Base-by-base conservation (phyloP, 345 rosid species). In the Cardamine occulta region DNA sequence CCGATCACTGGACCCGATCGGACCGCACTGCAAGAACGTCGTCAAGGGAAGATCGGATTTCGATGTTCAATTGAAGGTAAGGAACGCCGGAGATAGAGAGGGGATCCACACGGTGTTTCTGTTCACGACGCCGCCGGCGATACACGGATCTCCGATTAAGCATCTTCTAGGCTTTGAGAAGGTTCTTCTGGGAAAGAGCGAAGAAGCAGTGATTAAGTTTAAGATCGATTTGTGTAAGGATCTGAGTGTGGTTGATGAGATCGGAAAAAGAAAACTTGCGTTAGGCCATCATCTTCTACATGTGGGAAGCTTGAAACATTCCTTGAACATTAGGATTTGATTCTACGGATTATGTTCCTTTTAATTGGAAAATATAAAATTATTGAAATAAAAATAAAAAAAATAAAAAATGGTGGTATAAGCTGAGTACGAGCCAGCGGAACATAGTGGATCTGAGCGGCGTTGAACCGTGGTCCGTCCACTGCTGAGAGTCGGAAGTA, bases 91-190 rank as follows among this genome's bases (percentile, higher is more conserved):
- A 32, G 59, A 14, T 12, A 73, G 68, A 62, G 82, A 84, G 8
- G 96, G 92, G 37, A 80, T 84, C 76, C 97, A 90, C 60, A 86
- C 93, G 2, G 93, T 94, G 56, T 86, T 94, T 59, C 47, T 91
- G 80, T 94, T 91, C 74, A 79, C 84, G 3, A 79, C 80, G 59
- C 96, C 97, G 35, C 97, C 97, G 12, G 66, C 85, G 4, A 83
- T 88, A 9, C 93, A 91, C 68, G 77, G 83, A 40, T 77, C 97
- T 0, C 92, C 97, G 1, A 78, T 68, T 47, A 95, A 90, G 78
- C 96, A 92, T 34, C 65, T 92, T 64, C 9, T 95, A 74, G 85
- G 80, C 9, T 92, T 94, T 53, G 82, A 94, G 74, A 94, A 90
- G 83, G 81, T 94, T n/a, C 64, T 34, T 26, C 35, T 94, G 79